Percentiles rank a stretch among this genome's conserved stretches.
phyloP scores from a whole-genome alignment of 2,329 filamentous ascomycete genomes.

The Aspergillus sp. region DNA sequence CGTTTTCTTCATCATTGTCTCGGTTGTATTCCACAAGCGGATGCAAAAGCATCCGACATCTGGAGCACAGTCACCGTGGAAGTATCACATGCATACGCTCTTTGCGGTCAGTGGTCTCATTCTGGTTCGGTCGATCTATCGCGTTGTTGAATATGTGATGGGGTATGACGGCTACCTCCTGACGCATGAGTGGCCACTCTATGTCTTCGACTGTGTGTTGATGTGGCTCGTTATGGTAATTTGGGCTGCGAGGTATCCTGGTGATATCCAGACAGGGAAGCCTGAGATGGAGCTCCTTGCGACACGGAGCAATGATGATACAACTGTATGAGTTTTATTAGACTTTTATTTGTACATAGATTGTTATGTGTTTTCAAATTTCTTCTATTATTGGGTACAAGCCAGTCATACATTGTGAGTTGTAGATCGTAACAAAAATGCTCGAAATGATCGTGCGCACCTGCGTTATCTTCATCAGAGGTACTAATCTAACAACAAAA shows the following conservation, averaged over 20 bases:
- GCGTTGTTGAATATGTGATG: conserved; percentile 52
- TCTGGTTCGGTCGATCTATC: conserved; percentile 48
- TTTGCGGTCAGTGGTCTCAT: conserved; percentile 36
- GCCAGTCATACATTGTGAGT: too few species aligned
- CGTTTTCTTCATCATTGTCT: conserved; percentile 26
- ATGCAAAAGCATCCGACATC: conserved; percentile 16
- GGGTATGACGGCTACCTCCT: conserved; percentile 46
- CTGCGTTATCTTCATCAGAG: too few species aligned
- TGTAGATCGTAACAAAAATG: too few species aligned
- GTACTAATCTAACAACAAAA: too few species aligned
- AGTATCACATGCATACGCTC: conserved; percentile 21
- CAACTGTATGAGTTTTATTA: not conserved
- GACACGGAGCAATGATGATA: not conserved
- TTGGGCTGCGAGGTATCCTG: conserved; percentile 15
- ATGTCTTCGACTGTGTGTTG: conserved; percentile 47
- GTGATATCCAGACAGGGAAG: not conserved
- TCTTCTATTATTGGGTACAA: too few species aligned
- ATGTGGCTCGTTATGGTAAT: conserved; percentile 34
- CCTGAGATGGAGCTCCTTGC: not conserved
- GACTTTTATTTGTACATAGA: not conserved
- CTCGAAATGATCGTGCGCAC: too few species aligned
- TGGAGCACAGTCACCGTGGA: conserved; percentile 14
- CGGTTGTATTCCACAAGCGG: conserved; percentile 25
- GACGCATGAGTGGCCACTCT: conserved; percentile 46
- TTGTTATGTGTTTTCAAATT: not conserved